Evolutionary conservation across 768 basidiomycete genomes (phyloP), one percentile per base, ranked within the genome.

Genomic region (Boletus pseudo-olivaceus): DNA sequence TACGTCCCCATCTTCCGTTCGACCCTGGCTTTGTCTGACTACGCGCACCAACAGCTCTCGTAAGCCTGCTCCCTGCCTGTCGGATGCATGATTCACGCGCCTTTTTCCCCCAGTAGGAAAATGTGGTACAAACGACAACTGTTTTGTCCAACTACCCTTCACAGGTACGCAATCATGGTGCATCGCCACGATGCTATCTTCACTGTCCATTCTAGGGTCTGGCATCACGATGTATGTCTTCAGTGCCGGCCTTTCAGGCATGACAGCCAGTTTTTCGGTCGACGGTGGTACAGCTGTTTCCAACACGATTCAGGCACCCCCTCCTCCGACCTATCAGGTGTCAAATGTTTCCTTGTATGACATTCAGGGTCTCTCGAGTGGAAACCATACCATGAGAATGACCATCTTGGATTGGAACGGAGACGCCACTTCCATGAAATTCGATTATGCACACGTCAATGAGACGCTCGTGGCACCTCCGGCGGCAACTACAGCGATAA

Each of bases 191-290:
- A 35, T 33, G 1, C 23, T 23, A 15, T 8, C 29, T 20, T 54
- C 23, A 61, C 9, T 20, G 0, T 39, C 17, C 12, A 37, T 41
- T 32, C 17, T 8, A 67, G 66, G 67, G 23, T 64, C 66, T 0
- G 67, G 66, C 11, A 67, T 67, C 46, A 53, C 59, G 32, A 62
- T 69, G 51, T 69, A 67, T 40, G 62, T 69, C 26, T 64, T 52
- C 30, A 61, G 41, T 7, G 64, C 64, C 5, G 67, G 66, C 1
- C 0, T 23, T 0, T 40, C 57, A 7, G 67, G 67, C 48, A 62
- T 60, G 49, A 46, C 59, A 10, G 66, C 62, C 49, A 64, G 53
- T 43, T 66, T 64, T 54, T 51, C 59, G 11, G 29, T 67, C 37
- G 62, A 67, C 12, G 53, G 51, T 20, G 47, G 53, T 15, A 3